These are phyloP conservation scores for Sarcocystis neurona DNA, from an alignment of 169 alveolate species.

Conservation along the genomic window DNA sequence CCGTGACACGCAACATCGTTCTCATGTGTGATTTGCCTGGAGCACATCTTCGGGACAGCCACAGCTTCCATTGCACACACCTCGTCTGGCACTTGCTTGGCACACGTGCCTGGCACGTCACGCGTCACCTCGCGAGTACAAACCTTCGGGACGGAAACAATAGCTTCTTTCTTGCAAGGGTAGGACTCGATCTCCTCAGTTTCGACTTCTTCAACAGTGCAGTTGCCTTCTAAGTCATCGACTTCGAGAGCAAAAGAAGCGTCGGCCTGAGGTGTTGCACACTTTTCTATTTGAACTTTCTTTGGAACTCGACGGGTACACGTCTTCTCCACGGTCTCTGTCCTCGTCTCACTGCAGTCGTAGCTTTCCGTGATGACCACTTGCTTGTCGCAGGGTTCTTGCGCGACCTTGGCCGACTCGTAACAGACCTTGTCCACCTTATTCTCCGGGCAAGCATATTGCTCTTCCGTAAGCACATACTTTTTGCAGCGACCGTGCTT, in stretches of 20 bases:
- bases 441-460: slow-evolving; percentile 17
- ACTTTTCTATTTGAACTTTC: not conserved
- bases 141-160: not conserved
- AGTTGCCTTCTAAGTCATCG: not conserved
- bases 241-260: too few species aligned
- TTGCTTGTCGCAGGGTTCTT: not conserved
- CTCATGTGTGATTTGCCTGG: not conserved
- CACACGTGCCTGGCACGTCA: not conserved
- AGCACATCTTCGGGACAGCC: not conserved
- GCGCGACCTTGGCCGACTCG: not conserved
- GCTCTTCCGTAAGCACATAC: not conserved
- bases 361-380: not conserved
- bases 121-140: not conserved
- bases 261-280: not conserved
- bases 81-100: not conserved
- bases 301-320: not conserved
- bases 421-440: not conserved
- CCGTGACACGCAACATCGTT: not conserved
- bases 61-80: not conserved
- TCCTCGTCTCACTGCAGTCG: slow-evolving; percentile 8
- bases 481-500: not conserved
- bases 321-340: not conserved
- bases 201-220: not conserved
- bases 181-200: slow-evolving; percentile 7
- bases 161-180: not conserved